A percentile compares a stretch with the other conserved stretches of the same genome.
These are phyloP conservation scores for Poa pratensis DNA, from an alignment of 176 grass and related monocot genomes.

Conservation along the genomic window DNA sequence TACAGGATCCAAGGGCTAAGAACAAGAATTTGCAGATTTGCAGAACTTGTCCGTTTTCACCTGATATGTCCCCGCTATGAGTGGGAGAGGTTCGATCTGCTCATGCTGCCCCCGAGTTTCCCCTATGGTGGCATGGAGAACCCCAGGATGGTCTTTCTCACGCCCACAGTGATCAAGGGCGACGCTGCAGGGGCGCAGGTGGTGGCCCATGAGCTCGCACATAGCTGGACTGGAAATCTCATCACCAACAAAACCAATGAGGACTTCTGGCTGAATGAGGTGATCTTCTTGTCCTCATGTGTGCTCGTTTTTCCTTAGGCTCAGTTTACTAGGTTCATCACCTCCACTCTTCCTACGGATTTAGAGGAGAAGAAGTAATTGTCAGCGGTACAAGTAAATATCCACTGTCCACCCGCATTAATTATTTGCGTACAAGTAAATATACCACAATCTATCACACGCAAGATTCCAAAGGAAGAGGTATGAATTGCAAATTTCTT, in stretches of 20 bases:
- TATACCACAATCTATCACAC: no score
- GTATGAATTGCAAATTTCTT: no score
- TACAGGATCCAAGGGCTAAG: neutral
- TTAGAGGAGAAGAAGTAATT: no score
- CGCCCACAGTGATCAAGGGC: slow-evolving; percentile 78
- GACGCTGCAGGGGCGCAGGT: slow-evolving; percentile 77
- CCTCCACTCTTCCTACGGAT: no score
- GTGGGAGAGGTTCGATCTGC: slow-evolving; percentile 90
- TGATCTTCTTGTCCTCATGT: slow-evolving; percentile 22
- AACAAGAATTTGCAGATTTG: neutral
- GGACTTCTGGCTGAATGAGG: slow-evolving; percentile 98
- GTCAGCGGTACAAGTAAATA: no score
- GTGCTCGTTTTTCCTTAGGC: neutral
- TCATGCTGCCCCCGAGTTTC: slow-evolving; percentile 88
- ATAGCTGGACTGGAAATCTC: slow-evolving; percentile 93
- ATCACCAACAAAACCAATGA: slow-evolving; percentile 98
- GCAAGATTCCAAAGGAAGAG: no score
- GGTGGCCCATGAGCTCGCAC: slow-evolving; percentile 91
- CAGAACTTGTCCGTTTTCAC: neutral
- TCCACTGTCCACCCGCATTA: no score
- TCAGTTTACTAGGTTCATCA: no score
- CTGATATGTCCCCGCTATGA: slow-evolving; percentile 47
- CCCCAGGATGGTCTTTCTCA: slow-evolving; percentile 93
- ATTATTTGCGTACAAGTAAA: no score
- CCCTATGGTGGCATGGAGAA: slow-evolving; percentile 97